A percentile compares a stretch with the other conserved stretches of the same genome.
These are phyloP conservation scores for Blyttiomyces sp. DNA, from an alignment of 371 early-diverging fungal species.

Conservation along the genomic window DNA sequence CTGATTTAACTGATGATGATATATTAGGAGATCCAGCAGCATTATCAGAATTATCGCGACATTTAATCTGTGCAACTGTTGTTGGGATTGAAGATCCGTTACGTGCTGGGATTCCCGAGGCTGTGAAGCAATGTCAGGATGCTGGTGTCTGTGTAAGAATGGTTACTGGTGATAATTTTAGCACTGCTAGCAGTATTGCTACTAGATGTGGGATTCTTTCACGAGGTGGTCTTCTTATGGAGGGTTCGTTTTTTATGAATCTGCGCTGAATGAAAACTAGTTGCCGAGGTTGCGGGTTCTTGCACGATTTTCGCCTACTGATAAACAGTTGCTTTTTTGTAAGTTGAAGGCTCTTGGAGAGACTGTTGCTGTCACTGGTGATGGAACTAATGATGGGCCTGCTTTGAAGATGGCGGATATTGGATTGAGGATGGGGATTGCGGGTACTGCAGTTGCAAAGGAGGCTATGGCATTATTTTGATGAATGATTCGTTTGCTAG, in stretches of 20 bases:
- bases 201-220: conserved; percentile 76
- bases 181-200: conserved; percentile 88
- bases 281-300: conserved; percentile 87
- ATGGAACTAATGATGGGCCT: conserved; percentile 97
- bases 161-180: conserved; percentile 95
- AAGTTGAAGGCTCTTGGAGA: conserved; percentile 83
- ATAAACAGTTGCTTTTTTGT: conserved; percentile 89
- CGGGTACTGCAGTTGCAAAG: conserved; percentile 95
- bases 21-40: conserved; percentile 7
- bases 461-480: conserved; percentile 90
- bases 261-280: conserved; percentile 68
- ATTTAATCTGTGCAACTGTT: conserved; percentile 64
- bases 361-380: conserved; percentile 95
- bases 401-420: conserved; percentile 95
- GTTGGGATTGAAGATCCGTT: conserved; percentile 93
- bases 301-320: conserved; percentile 88
- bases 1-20: not conserved
- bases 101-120: conserved; percentile 80
- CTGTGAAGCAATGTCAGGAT: conserved; percentile 72
- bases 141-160: conserved; percentile 93
- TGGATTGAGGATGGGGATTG: conserved; percentile 96
- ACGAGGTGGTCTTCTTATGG: conserved; percentile 52
- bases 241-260: conserved; percentile 83
- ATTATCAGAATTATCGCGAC: conserved; percentile 40
- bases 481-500: conserved; percentile 89